phyloP scores from a whole-genome alignment of 228 moss, liverwort and hornwort genomes.

The Sphagnum fallax region DNA sequence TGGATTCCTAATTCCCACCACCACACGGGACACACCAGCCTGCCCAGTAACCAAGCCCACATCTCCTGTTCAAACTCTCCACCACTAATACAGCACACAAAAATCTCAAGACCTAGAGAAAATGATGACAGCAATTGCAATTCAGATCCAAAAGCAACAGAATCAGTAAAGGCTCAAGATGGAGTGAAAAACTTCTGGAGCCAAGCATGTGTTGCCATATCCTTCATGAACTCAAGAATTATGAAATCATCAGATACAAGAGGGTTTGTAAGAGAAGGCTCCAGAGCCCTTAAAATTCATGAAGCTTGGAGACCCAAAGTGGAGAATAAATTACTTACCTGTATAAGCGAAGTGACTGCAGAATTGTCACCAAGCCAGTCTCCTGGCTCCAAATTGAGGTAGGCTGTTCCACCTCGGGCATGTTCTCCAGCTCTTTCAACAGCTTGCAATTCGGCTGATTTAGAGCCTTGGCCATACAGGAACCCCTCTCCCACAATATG shows the following conservation, averaged over 20 bases:
- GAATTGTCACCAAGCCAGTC: slow-evolving; percentile 91
- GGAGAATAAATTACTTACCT: slow-evolving; percentile 13
- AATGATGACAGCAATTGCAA: background rate
- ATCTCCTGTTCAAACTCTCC: background rate
- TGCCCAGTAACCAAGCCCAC: slow-evolving; percentile 16
- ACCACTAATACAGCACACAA: background rate
- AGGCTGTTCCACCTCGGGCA: slow-evolving; percentile 72
- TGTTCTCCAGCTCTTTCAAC: slow-evolving; percentile 68
- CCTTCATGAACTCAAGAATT: no score
- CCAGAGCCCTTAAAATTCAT: no score
- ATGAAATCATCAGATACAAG: no score
- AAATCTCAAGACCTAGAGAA: background rate
- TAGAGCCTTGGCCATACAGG: slow-evolving; percentile 70
- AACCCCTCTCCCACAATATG: slow-evolving; percentile 69
- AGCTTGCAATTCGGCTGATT: slow-evolving; percentile 79
- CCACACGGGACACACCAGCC: slow-evolving; percentile 68
- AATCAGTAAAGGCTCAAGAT: background rate
- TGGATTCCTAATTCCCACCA: slow-evolving; percentile 86
- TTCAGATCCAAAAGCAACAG: background rate
- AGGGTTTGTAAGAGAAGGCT: no score
- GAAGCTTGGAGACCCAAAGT: no score
- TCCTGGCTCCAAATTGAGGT: slow-evolving; percentile 86
- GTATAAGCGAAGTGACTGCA: slow-evolving; percentile 61
- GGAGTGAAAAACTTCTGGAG: background rate
- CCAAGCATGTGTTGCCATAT: no score